phyloP scores from a whole-genome alignment of 2,329 filamentous ascomycete species.

The Cercospora sp. region DNA sequence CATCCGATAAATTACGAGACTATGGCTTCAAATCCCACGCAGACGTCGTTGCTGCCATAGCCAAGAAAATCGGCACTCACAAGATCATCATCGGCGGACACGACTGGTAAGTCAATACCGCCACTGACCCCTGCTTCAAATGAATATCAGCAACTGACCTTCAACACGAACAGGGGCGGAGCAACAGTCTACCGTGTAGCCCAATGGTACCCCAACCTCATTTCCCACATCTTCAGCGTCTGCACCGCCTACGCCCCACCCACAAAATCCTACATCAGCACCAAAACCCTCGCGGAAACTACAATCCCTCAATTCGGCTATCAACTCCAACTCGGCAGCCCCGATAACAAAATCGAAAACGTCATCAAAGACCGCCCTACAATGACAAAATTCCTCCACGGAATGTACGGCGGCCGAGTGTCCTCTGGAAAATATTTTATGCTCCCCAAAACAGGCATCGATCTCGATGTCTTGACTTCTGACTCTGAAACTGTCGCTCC shows the following conservation, averaged over 20 bases:
- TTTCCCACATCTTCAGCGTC: conserved; percentile 74
- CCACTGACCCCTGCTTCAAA: background rate
- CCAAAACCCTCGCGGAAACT: conserved; percentile 60
- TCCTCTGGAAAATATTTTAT: conserved; percentile 60
- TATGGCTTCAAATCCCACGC: conserved; percentile 74
- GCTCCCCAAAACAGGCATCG: conserved; percentile 60
- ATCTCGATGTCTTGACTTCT: conserved; percentile 59
- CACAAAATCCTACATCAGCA: conserved; percentile 52
- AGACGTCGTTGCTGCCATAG: conserved; percentile 73
- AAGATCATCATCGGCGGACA: conserved; percentile 82
- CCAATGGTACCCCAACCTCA: conserved; percentile 70
- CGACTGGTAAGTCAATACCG: conserved; percentile 62
- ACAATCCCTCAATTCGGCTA: conserved; percentile 73
- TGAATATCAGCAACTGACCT: background rate
- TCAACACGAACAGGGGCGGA: conserved; percentile 56
- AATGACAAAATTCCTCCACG: conserved; percentile 69
- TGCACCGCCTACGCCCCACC: conserved; percentile 71
- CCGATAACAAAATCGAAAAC: conserved; percentile 53
- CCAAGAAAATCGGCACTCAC: conserved; percentile 56
- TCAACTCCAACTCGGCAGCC: conserved; percentile 70
- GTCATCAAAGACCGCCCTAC: conserved; percentile 53
- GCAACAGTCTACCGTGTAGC: conserved; percentile 72
- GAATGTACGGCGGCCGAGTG: conserved; percentile 67
- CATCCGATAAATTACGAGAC: conserved; percentile 45
- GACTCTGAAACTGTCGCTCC: conserved; percentile 39